These are phyloP conservation scores for Tulasnella sp. DNA, from an alignment of 768 basidiomycete genomes.

Conservation along the genomic window DNA sequence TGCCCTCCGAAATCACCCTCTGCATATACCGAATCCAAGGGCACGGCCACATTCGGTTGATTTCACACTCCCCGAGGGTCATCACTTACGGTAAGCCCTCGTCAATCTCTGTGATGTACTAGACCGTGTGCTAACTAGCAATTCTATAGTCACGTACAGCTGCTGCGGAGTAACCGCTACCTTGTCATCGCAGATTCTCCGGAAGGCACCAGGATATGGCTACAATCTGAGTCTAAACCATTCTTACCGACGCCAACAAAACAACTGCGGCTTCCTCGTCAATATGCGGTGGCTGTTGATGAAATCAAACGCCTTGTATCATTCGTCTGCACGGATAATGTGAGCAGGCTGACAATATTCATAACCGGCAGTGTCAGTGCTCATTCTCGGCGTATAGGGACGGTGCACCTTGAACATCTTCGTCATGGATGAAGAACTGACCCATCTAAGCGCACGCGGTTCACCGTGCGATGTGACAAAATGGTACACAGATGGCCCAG, in stretches of 20 bases:
- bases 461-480: slow-evolving; percentile 31
- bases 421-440: slow-evolving; percentile 37
- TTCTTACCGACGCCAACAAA: slow-evolving; percentile 28
- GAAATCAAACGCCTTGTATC: slow-evolving; percentile 41
- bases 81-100: slow-evolving; percentile 28
- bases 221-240: neutral
- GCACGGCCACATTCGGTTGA: neutral
- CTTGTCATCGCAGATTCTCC: slow-evolving; percentile 35
- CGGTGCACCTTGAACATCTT: slow-evolving; percentile 33
- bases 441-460: slow-evolving; percentile 32
- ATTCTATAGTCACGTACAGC: slow-evolving; percentile 30
- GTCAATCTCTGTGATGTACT: too few species aligned
- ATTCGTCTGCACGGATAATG: neutral
- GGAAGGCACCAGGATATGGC: slow-evolving; percentile 17
- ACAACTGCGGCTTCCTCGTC: slow-evolving; percentile 33
- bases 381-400: neutral
- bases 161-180: slow-evolving; percentile 35
- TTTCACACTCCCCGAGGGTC: slow-evolving; percentile 24
- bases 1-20: slow-evolving; percentile 27
- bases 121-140: too few species aligned
- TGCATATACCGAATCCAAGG: slow-evolving; percentile 29
- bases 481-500: slow-evolving; percentile 33
- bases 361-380: neutral
- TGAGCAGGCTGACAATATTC: neutral
- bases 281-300: slow-evolving; percentile 41